Percentiles rank a stretch among this genome's conserved stretches.
Conservation (phyloP, 306 rosid genomes). For the Dalbergia cochinchinensis region DNA sequence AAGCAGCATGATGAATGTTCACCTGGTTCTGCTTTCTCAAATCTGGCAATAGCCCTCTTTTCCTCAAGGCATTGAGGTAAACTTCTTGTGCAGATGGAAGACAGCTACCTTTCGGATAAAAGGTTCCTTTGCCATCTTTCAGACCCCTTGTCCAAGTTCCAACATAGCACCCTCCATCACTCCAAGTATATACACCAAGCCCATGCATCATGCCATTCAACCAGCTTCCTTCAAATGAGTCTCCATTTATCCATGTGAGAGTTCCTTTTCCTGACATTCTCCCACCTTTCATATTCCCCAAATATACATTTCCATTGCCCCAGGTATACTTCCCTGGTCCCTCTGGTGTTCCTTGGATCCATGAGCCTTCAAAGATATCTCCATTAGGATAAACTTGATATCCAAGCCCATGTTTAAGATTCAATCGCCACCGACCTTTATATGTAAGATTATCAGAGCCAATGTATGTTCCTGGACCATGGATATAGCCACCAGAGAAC, state of each 20-base stretch:
- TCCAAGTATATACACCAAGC: constrained; percentile 90
- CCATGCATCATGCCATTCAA: constrained; percentile 96
- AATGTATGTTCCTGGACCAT: constrained; percentile 81
- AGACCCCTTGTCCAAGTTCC: constrained; percentile 96
- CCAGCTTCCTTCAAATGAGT: constrained; percentile 97
- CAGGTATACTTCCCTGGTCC: constrained; percentile 97
- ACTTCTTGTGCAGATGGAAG: constrained; percentile 90
- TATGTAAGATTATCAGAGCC: constrained; percentile 69
- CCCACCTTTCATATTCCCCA: constrained; percentile 97
- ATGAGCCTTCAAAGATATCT: constrained; percentile 92
- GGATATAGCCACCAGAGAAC: constrained; percentile 89
- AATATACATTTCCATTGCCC: constrained; percentile 87
- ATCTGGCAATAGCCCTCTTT: constrained; percentile 94
- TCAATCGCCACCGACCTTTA: constrained; percentile 94
- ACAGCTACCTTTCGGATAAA: constrained; percentile 85
- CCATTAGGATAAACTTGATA: constrained; percentile 90
- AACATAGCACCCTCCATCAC: constrained; percentile 94
- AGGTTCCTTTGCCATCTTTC: constrained; percentile 97
- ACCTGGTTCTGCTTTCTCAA: constrained; percentile 77
- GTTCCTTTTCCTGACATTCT: constrained; percentile 98
- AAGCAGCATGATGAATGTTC: constrained; percentile 83
- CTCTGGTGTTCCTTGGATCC: constrained; percentile 95
- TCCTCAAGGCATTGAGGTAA: constrained; percentile 90
- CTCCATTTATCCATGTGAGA: constrained; percentile 89
- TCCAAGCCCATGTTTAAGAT: constrained; percentile 93